phyloP scores from a whole-genome alignment of 768 basidiomycete species.

The Exsudoporus frostii region DNA sequence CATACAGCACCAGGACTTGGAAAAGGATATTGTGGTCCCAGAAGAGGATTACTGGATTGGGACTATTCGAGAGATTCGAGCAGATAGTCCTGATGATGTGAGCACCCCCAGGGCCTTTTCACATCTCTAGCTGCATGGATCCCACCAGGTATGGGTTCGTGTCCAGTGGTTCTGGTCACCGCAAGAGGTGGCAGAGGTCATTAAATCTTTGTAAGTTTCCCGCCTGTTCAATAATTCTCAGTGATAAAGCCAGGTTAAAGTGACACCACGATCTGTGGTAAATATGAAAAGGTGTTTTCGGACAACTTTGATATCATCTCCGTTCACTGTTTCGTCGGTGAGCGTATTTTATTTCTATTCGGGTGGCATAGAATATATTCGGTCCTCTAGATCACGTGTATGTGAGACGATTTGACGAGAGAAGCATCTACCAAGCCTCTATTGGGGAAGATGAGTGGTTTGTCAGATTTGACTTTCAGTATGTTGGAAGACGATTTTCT shows the following conservation, averaged over 20 bases:
- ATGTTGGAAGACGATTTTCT: constrained; percentile 30
- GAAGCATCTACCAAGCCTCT: constrained; percentile 32
- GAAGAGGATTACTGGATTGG: constrained; percentile 51
- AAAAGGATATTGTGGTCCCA: constrained; percentile 15
- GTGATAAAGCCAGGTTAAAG: constrained; percentile 27
- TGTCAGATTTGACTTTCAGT: constrained; percentile 44
- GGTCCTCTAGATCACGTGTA: constrained; percentile 31
- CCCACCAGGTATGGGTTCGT: constrained; percentile 46
- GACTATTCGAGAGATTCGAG: constrained; percentile 44
- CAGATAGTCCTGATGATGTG: constrained; percentile 30
- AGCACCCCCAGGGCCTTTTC: background rate
- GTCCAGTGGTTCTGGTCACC: constrained; percentile 58
- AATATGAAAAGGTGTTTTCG: constrained; percentile 49
- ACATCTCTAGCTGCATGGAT: background rate
- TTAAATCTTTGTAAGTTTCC: constrained; percentile 49
- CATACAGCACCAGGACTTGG: constrained; percentile 20
- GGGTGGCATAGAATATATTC: background rate
- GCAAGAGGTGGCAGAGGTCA: constrained; percentile 40
- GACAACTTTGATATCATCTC: constrained; percentile 48
- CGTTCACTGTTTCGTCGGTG: constrained; percentile 46
- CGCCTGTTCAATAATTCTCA: background rate
- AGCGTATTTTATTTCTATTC: background rate
- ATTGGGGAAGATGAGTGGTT: constrained; percentile 47
- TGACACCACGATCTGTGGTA: constrained; percentile 37
- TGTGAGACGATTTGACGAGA: constrained; percentile 39